Base-by-base conservation (phyloP, 495 filamentous ascomycete species). In the Penicillium macrosclerotiorum region DNA sequence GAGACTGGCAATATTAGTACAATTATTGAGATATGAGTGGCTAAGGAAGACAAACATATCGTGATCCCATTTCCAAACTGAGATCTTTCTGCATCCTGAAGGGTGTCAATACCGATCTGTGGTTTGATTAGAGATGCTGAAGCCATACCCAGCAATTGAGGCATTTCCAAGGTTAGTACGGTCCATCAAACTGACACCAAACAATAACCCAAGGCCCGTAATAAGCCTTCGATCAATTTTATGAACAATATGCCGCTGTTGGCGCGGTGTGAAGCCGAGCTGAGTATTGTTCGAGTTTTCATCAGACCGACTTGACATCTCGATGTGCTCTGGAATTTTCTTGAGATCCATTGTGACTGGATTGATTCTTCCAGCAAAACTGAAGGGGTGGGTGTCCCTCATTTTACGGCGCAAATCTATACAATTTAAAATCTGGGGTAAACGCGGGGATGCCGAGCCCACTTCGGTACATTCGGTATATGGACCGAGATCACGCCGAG, bases 151-250 rank as follows among this genome's bases (percentile, higher is more conserved):
- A 27, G 77, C 79, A 49, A 84, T 76, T 27, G 64, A 63, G 35
- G 81, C 80, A 12, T 65, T 65, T 35, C 69, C 64, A 53, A 83
- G 50, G 60, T 84, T 84, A 19, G 76, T 80, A 1, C 80, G 63
- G 52, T 83, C 81, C 72, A 83, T 78, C 43, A 83, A 48, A 29
- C 59, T 71, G 47, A 80, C 66, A 52, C 71, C 76, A 63, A 82
- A 83, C 60, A 82, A 66, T 45, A 74, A 57, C 8, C 80, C 81
- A 17, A 76, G 57, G 5, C 73, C 81, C 7, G 72, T 37, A 25
- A 83, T 75, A 0, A 84, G 63, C 0, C 80, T 72, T 23, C 61
- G 43, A 54, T 84, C 81, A 58, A 83, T 61, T 11, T 71, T 68
- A 34, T 66, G 64, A 25, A 81, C 73, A 25, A 46, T 50, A 1